Base-by-base conservation (phyloP, 768 basidiomycete genomes). In the Crepidotus variabilis region DNA sequence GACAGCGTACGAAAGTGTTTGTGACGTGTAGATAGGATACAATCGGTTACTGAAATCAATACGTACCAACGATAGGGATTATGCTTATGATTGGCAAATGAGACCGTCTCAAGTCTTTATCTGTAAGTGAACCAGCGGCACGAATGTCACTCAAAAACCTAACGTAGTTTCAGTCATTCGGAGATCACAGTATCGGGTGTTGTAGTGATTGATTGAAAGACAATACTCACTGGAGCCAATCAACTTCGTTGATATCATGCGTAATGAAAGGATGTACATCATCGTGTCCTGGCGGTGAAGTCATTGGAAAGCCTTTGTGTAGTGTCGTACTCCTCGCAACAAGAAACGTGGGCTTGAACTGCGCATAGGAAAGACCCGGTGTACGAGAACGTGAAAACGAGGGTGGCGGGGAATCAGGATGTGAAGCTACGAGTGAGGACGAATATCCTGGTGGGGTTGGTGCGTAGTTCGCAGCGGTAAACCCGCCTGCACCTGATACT, bases 201-300 rank as follows among this genome's bases (percentile, higher is more conserved):
- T 28, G 28, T 28, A 28, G 28, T 43, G 39, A 43, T 16, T 16
- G 39, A 43, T 14, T 16, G 18, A 43, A 55, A 39, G 21, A 33
- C 0, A 50, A 46, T 32, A 60, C 63, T 47, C 51, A 79, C 75
- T 71, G 69, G 39, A 67, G 61, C 83, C 83, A 84, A 63, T 84
- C 83, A 16, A 65, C 69, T 65, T 83, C 75, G 0, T 53, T 60
- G 2, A 85, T 65, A 60, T 84, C 81, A 63, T 80, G 78, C 48
- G 75, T 68, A 21, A 64, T 61, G 61, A 85, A 85, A 22, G 82
- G 82, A 61, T 85, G 83, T 8, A 28, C 28, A 16, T 58, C 57
- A 8, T 63, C 24, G 24, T 58, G 54, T 3, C 75, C 71, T 1
- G 76, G 75, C 0, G 83, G 83, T 0, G 75, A 71, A 6, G 73